Evolutionary conservation across 1,139 yeast genomes (phyloP), one percentile per base, ranked within the genome.

Genomic region (Wickerhamiella infanticola): DNA sequence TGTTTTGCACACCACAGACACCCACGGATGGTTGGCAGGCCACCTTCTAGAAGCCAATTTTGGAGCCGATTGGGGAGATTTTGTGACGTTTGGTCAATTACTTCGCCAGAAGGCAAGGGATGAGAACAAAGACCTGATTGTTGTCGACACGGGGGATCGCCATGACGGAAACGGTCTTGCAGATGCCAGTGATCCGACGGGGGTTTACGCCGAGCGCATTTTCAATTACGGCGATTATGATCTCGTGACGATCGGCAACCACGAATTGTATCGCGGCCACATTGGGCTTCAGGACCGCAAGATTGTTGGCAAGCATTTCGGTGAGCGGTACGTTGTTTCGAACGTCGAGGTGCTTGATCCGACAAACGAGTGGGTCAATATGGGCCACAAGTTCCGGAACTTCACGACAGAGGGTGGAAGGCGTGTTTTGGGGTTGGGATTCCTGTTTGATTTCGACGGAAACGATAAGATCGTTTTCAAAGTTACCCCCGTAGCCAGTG

Each of bases 1-100:
- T 65, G 81, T 90, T 55, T 57, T 88, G 36, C 96, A 86, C 56
- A 86, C 97, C 1, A 90, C 97, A 1, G 98, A 90, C 56, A 88
- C 96, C 2, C 98, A 90, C 61, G 67, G 69, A 0, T 90, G 97
- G 97, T 75, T 81, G 50, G 77, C 88, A 4, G 96, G 97, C 0
- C 97, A 88, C 63, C 54, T 74, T 38, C 76, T 78, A 53, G 95
- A 86, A 61, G 70, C 73, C 29, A 75, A 73, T 49, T 90, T 80
- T 60, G 73, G 79, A 41, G 94, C 84, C 6, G 83, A 85, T 59
- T 90, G 95, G 95, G 98, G 97, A 7, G 95, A 90, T 58, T 84
- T 82, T 52, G 60, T 82, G 3, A 79, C 93, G 0, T 86, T 90
- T 56, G 64, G 76, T 1, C 54, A 62, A 11, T 75, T 74, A 46